Base-by-base conservation (phyloP, 2,329 filamentous ascomycete genomes). In the Colletotrichum euphorbiae region DNA sequence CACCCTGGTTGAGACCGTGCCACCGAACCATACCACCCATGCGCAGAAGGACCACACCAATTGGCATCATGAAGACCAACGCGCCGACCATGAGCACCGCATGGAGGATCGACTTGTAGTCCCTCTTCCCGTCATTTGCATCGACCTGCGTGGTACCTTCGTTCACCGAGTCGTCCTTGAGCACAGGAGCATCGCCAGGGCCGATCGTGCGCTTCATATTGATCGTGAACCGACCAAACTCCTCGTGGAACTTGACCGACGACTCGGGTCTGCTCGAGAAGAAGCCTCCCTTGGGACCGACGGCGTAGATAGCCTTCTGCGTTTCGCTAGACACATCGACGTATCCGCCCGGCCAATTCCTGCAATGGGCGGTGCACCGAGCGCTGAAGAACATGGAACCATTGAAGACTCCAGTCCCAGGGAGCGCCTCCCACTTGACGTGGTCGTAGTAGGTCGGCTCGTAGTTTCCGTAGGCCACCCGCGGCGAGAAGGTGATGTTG, bases 401-500 rank as follows among this genome's bases (percentile, higher is more conserved):
- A 68, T 83, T 81, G 46, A 77, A 64, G 51, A 89, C 77, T 17
- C 82, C 83, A 0, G 84, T 85, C n/a, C 81, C 83, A 4, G 78
- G 66, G 1, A 89, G 79, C 3, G 83, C 71, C 17, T 81, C 76
- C 70, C 84, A 78, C 7, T 80, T 71, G 67, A 88, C 76, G 15
- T 81, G 77, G 4, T 80, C 74, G 70, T 80, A 80, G 75, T 82
- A 82, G 13, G 77, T 74, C 9, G 87, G 87, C 74, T 90, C 87
- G 71, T 80, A 81, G 71, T 88, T 79, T 50, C 82, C 84, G 58
- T 80, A 77, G 40, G 82, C 79, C 36, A 85, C 74, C 57, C 87
- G 85, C 2, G 87, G 85, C 28, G 85, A 88, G 64, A 90, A 80
- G 28, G 85, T 89, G 63, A 88, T 81, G 70, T 85, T 85, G 59